phyloP scores from a whole-genome alignment of 805 yeast genomes.

The Yamadazyma ubonensis region DNA sequence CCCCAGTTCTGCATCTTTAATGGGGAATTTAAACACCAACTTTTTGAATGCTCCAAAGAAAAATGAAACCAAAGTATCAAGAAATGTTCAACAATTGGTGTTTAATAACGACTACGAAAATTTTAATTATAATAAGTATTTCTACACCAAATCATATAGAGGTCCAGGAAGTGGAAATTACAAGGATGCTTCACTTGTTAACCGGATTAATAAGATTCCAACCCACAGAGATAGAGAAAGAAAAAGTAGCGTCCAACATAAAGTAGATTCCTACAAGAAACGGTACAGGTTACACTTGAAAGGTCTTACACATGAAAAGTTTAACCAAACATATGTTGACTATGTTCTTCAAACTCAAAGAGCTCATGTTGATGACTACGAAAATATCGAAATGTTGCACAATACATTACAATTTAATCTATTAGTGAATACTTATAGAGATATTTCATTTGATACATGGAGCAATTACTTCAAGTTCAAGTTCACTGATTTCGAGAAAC shows the following conservation, averaged over 20 bases:
- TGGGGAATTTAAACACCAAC: conserved; percentile 7
- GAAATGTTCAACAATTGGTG: conserved; percentile 35
- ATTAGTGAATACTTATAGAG: conserved; percentile 39
- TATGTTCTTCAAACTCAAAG: conserved; percentile 29
- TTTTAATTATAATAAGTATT: conserved; percentile 36
- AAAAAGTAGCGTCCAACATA: conserved; percentile 16
- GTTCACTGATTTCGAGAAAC: conserved; percentile 38
- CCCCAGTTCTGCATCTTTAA: conserved; percentile 1
- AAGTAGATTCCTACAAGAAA: conserved; percentile 14
- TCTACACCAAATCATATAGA: conserved; percentile 38
- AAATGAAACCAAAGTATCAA: conserved; percentile 24
- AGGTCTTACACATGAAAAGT: conserved; percentile 38
- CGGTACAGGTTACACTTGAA: conserved; percentile 28
- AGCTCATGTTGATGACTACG: conserved; percentile 32
- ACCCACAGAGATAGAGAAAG: neutral
- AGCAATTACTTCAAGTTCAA: conserved; percentile 38
- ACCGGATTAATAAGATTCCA: conserved; percentile 37
- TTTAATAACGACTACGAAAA: conserved; percentile 37
- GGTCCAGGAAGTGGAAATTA: conserved; percentile 49
- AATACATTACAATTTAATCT: conserved; percentile 41
- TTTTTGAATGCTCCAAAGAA: conserved; percentile 13
- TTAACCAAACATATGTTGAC: conserved; percentile 31
- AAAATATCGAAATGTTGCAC: conserved; percentile 44
- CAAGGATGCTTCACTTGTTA: conserved; percentile 43
- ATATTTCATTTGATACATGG: conserved; percentile 41